Evolutionary conservation across 108 stramenopile species (phyloP).

Genomic region (Poteriospumella lacustris): DNA sequence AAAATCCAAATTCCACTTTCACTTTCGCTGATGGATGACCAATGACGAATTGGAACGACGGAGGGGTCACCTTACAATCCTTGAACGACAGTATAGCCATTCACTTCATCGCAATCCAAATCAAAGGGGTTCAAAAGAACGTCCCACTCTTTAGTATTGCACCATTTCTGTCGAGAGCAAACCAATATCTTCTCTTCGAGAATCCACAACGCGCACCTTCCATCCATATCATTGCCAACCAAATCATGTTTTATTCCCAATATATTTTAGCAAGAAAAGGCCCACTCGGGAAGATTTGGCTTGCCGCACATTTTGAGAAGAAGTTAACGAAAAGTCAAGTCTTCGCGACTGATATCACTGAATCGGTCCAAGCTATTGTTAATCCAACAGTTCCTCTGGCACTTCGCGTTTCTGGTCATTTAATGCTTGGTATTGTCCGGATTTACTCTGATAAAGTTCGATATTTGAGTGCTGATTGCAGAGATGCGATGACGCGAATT

Average conservation of each 20-base stretch:
- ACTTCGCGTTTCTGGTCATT: constrained; percentile 86
- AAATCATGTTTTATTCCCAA: constrained; percentile 99
- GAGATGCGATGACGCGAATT: constrained; percentile 93
- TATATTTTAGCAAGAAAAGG: constrained; percentile 96
- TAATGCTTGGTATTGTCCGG: constrained; percentile 89
- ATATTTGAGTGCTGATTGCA: constrained; percentile 91
- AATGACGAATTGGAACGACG: too few species aligned
- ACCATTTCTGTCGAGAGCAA: too few species aligned
- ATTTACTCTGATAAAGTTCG: constrained; percentile 83
- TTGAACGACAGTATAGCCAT: too few species aligned
- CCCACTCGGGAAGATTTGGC: constrained; percentile 97
- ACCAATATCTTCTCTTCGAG: too few species aligned
- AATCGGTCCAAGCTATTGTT: constrained; percentile 77
- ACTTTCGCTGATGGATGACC: too few species aligned
- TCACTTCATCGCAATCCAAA: too few species aligned
- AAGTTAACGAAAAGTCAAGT: constrained; percentile 88
- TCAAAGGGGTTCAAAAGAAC: too few species aligned
- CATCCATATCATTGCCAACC: too few species aligned
- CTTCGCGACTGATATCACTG: constrained; percentile 86
- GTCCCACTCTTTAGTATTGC: too few species aligned
- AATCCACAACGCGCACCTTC: too few species aligned
- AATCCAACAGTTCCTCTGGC: constrained; percentile 91
- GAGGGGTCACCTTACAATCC: too few species aligned
- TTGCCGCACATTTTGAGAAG: constrained; percentile 99
- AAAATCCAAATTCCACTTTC: too few species aligned